A percentile compares a stretch with the other conserved stretches of the same genome.
These are phyloP conservation scores for Eimeria tenella DNA, from an alignment of 169 alveolate species.

Conservation along the genomic window DNA sequence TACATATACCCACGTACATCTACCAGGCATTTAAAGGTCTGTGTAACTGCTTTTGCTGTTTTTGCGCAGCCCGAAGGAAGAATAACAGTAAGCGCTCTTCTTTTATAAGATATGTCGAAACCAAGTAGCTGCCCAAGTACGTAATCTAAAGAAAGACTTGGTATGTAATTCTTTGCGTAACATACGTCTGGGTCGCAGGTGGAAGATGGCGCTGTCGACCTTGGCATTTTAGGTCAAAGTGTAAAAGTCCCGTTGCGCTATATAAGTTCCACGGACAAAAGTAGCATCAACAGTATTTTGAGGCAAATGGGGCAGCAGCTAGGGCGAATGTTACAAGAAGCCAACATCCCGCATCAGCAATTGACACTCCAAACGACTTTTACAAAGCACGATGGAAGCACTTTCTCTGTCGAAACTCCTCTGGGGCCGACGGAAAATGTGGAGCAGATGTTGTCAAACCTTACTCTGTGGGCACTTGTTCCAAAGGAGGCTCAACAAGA, in stretches of 20 bases:
- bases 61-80: no score
- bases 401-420: constrained; percentile 41
- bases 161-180: not conserved
- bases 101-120: no score
- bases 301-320: constrained; percentile 31
- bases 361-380: constrained; percentile 8
- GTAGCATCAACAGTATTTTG: constrained; percentile 13
- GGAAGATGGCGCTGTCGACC: constrained; percentile 52
- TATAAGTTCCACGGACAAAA: constrained; percentile 37
- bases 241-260: constrained; percentile 13
- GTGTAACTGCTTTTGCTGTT: no score
- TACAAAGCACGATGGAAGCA: constrained; percentile 24
- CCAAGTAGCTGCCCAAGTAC: no score
- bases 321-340: constrained; percentile 42
- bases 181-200: constrained; percentile 1
- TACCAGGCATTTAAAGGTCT: no score
- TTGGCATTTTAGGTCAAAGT: constrained; percentile 17
- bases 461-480: constrained; percentile 24
- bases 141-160: no score
- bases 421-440: constrained; percentile 50
- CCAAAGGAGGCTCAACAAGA: constrained; percentile 55
- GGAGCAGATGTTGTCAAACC: not conserved
- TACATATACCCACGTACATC: no score
- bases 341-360: constrained; percentile 32
- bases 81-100: no score